Evolutionary conservation across 768 basidiomycete species (phyloP), one percentile per base, ranked within the genome.

Genomic region (Baorangia bicolor): DNA sequence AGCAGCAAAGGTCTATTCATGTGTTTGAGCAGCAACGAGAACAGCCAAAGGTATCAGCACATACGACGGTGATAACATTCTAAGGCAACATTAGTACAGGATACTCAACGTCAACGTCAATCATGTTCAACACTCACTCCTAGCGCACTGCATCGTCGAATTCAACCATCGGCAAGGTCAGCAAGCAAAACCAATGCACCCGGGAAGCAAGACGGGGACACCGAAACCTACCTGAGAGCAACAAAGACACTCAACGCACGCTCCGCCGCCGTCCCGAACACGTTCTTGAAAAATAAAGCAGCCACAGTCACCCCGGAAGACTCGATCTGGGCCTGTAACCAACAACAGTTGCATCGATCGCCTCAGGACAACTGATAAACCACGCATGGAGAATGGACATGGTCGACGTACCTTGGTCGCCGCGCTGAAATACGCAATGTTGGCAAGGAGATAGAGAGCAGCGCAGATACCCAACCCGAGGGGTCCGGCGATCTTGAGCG

Each of bases 401-500:
- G 11, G 9, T 7, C 12, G 1, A 40, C 55, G 5, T 1, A 67
- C 69, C 60, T 59, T 64, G 41, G 53, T 64, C 1, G 68, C 64
- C 6, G 64, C 66, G 18, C 81, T 75, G 39, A 84, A 84, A 59
- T 84, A 84, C 4, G 83, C 79, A 2, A 85, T 69, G 53, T 85
- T 84, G 1, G 82, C 81, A 14, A 85, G 69, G 13, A 85, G 56
- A 51, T 86, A 85, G 2, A 85, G 65, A 2, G 73, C 60, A 0
- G 81, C 75, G 30, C 80, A 83, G 20, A 84, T 80, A 2, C 78
- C 74, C 18, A 84, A 67, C 1, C 82, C 82, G 20, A 85, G 78
- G 0, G 83, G 83, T 2, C 80, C 83, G 0, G 84, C 82, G 27
- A 85, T 82, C 66, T 81, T 82, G 49, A 86, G 77, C 8, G 84